Evolutionary conservation across 192 early-diverging fungal genomes (phyloP).

Genomic region (Globomyces pollinis-pini): DNA sequence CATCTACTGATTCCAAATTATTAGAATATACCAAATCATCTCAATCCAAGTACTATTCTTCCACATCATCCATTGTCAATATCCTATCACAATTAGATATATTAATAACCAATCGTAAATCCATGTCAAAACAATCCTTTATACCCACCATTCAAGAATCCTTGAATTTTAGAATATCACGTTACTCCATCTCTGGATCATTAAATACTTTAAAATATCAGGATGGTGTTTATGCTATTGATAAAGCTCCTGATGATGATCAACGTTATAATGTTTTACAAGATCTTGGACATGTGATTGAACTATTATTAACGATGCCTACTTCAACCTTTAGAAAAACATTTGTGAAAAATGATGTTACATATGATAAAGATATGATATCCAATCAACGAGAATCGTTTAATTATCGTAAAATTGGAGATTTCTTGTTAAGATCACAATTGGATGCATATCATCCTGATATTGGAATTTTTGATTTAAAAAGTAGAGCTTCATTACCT

Average conservation of each 20-base stretch:
- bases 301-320: conserved; percentile 69
- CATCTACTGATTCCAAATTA: conserved; percentile 58
- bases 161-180: conserved; percentile 64
- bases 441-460: conserved; percentile 74
- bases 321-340: conserved; percentile 15
- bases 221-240: conserved; percentile 71
- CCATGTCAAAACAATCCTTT: conserved; percentile 50
- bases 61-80: conserved; percentile 83
- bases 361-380: too few species aligned
- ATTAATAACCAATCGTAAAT: conserved; percentile 60
- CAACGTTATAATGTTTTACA: conserved; percentile 64
- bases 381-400: conserved; percentile 53
- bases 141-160: too few species aligned
- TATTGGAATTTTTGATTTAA: conserved; percentile 87
- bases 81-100: conserved; percentile 65
- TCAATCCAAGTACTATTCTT: conserved; percentile 60
- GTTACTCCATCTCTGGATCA: conserved; percentile 56
- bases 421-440: conserved; percentile 81
- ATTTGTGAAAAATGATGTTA: too few species aligned
- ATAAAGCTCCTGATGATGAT: conserved; percentile 70
- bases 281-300: conserved; percentile 77
- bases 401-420: conserved; percentile 58
- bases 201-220: conserved; percentile 64
- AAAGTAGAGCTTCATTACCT: conserved; percentile 76
- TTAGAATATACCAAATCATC: background rate